Base-by-base conservation (phyloP, 2,329 filamentous ascomycete species). In the Beauveria bassiana region DNA sequence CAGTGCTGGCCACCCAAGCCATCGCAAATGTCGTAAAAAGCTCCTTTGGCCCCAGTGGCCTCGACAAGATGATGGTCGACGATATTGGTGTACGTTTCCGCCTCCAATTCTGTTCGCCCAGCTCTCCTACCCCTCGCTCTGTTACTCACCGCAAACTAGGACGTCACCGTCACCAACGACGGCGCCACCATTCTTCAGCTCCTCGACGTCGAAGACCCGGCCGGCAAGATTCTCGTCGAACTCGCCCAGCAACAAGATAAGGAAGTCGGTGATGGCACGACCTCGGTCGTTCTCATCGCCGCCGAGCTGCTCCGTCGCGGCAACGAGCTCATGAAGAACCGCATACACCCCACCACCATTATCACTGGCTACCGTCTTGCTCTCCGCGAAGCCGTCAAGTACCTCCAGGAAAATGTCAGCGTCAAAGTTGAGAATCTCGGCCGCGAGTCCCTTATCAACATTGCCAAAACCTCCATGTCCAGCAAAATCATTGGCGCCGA, bases 51-150 rank as follows among this genome's bases (percentile, higher is more conserved):
- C 95, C 95, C 57, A 96, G 91, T 65, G 95, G 95, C 54, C 84
- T 99, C 67, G 95, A 99, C 76, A 99, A 99, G 85, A 99, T 99
- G 95, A 98, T 99, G 95, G 95, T 99, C 70, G 95, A 99, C 79
- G 95, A 99, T 74, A 98, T 99, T 75, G 95, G 95, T 72, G 89
- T 91, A 85, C 70, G 87, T 70, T 65, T 66, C 61, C 57, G 61
- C 43, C 46, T 45, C 6, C 45, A 43, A 52, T 59, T 43, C 24
- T 22, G n/a, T 12, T 52, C n/a, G 22, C 31, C 40, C 47, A 45
- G 47, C 42, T 34, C 59, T 45, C 40, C 20, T 49, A 59, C 49
- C 47, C 20, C 62, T 65, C 55, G 58, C 62, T 62, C 54, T 47
- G 59, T 61, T 61, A 61, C 67, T 70, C 58, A 67, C 64, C 62